Base-by-base conservation (phyloP, 176 grass and related monocot species). In the Avena eriantha region DNA sequence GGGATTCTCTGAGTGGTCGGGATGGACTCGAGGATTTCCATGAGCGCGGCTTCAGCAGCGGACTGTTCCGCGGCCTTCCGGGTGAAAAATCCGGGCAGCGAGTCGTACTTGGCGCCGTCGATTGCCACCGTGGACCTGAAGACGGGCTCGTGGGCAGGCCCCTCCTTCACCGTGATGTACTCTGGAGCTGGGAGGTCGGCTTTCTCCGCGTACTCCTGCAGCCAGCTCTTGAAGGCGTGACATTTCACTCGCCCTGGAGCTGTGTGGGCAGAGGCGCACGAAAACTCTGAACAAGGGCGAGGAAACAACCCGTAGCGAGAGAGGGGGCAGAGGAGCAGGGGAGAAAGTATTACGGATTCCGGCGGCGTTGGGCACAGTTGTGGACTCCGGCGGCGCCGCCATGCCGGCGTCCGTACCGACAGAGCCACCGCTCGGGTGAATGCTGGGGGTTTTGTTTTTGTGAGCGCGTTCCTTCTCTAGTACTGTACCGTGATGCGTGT, bases 171-270 rank as follows among this genome's bases (percentile, higher is more conserved):
- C 2, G 97, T 96, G 10, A 84, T 72, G 51, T 99, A 99, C 47
- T 96, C 97, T 10, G 97, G 97, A 39, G 88, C 91, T 1, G 64
- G 69, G 11, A 99, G 72, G 2, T 85, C 86, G 5, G 57, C 73
- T 88, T 86, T 99, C 54, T 93, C 90, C 12, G 92, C 89, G 41
- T 96, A 93, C 73, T 96, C 97, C 80, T 99, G 94, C 68, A 96
- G 76, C 18, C 92, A 82, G 88, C 94, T 96, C 89, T 99, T 96
- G 83, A 99, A 96, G n/a, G 96, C 94, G 73, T 96, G 90, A 31
- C 94, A 96, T 41, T 92, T 98, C 36, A 78, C 83, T 31, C 92
- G 88, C 81, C 92, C 96, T 98, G 84, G 33, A 1, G 35, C 61
- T 17, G 60, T 81, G 23, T 46, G 45, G 45, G 29, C 36, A 39